Evolutionary conservation across 2,329 filamentous ascomycete genomes (phyloP).

Genomic region (Blastomyces gilchristii): DNA sequence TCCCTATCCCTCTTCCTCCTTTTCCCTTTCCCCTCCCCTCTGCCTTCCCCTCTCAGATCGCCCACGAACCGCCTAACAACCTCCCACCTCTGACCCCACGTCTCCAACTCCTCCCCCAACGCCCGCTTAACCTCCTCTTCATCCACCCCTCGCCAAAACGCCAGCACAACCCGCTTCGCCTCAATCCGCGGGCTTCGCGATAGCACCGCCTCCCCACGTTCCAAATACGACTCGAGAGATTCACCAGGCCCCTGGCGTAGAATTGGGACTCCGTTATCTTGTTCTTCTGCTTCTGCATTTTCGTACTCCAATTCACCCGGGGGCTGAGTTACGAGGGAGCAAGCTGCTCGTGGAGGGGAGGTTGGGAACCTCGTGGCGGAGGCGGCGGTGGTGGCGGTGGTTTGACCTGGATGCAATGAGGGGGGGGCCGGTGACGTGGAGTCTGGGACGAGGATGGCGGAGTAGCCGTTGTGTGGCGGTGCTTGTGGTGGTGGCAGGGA

Average conservation of each 20-base stretch:
- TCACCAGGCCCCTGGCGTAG: constrained; percentile 19
- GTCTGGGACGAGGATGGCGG: constrained; percentile 9
- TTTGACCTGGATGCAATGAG: neutral
- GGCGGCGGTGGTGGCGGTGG: neutral
- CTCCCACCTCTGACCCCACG: constrained; percentile 24
- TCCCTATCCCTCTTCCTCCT: neutral
- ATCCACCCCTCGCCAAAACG: constrained; percentile 26
- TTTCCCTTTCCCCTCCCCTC: neutral
- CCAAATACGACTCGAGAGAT: constrained; percentile 22
- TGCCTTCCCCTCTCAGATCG: neutral
- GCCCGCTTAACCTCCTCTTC: constrained; percentile 14
- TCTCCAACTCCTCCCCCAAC: constrained; percentile 20
- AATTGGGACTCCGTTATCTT: neutral
- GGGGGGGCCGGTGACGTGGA: constrained; percentile 3
- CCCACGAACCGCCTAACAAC: constrained; percentile 8
- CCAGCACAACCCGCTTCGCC: constrained; percentile 20
- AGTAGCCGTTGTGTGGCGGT: neutral
- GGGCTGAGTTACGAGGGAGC: neutral
- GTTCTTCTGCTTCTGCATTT: neutral
- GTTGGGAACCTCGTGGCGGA: neutral
- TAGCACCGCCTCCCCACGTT: constrained; percentile 17
- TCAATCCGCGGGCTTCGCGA: constrained; percentile 13
- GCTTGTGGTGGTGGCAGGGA: neutral
- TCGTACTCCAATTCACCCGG: neutral
- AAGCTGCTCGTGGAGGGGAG: neutral